Conservation (phyloP, 306 rosid species). For the Acmispon strigosus region DNA sequence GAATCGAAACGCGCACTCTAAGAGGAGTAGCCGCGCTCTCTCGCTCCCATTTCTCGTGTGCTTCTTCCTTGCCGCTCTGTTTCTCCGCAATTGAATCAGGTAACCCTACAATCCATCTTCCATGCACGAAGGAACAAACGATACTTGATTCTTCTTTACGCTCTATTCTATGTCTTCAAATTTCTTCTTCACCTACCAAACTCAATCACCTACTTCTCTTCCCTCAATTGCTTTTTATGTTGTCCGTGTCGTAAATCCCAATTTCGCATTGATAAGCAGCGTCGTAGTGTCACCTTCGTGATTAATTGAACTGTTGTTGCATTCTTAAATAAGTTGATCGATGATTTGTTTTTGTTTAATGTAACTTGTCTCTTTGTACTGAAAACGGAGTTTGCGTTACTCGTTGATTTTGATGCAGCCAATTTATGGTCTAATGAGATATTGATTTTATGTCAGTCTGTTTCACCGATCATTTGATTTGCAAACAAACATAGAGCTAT, state of each 20-base stretch:
- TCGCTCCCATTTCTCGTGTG: background rate
- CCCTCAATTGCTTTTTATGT: background rate
- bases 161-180: background rate
- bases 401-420: background rate
- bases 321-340: background rate
- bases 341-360: background rate
- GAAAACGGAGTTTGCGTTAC: background rate
- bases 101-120: background rate
- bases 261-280: background rate
- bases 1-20: too few relatives aligned
- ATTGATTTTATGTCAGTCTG: too few relatives aligned
- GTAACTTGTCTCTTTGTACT: background rate
- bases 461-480: too few relatives aligned
- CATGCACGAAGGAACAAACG: background rate
- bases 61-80: background rate
- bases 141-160: background rate
- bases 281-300: background rate
- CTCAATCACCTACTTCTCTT: background rate
- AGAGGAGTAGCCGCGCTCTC: slow-evolving; percentile 11
- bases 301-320: background rate
- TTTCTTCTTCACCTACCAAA: background rate
- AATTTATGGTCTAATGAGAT: too few relatives aligned
- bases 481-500: too few relatives aligned
- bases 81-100: slow-evolving; percentile 19
- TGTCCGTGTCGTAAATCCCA: background rate